Conservation (phyloP, 192 early-diverging fungal genomes). For the Coemansia sp. region DNA sequence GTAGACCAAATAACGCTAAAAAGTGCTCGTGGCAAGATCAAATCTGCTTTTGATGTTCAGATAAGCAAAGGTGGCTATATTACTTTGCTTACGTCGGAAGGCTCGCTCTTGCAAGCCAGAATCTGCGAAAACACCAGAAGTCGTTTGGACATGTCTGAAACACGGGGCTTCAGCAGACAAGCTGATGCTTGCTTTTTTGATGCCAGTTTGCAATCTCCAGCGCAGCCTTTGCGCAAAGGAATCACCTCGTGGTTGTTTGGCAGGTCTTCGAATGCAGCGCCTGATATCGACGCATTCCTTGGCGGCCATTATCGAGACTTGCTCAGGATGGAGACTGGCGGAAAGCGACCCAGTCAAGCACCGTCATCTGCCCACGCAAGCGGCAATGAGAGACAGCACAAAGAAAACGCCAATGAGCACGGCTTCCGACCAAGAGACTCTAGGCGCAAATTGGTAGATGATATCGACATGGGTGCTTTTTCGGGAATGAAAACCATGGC, state of each 20-base stretch:
- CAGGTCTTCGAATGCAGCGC: conserved; percentile 25
- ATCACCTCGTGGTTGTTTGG: conserved; percentile 51
- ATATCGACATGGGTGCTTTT: conserved; percentile 9
- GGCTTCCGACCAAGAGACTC: neutral
- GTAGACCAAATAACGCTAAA: neutral
- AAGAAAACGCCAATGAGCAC: neutral
- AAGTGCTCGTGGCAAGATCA: neutral
- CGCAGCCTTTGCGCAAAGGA: conserved; percentile 32
- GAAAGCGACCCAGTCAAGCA: conserved; percentile 20
- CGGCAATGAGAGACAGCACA: neutral
- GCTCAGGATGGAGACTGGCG: conserved; percentile 14
- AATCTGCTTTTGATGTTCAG: neutral
- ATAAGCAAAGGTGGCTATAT: conserved; percentile 22
- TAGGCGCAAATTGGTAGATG: neutral
- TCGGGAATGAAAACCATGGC: conserved; percentile 20
- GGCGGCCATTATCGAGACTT: conserved; percentile 31
- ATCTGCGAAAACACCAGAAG: neutral
- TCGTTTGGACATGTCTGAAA: neutral
- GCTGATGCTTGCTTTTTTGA: conserved; percentile 14
- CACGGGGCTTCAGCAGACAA: neutral
- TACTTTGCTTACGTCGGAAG: conserved; percentile 13
- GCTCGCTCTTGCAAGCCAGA: conserved; percentile 17
- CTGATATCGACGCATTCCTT: conserved; percentile 38
- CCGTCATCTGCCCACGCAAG: neutral
- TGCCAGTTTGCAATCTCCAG: conserved; percentile 3